Conservation (phyloP, 306 rosid species). For the Castanospermum australe region DNA sequence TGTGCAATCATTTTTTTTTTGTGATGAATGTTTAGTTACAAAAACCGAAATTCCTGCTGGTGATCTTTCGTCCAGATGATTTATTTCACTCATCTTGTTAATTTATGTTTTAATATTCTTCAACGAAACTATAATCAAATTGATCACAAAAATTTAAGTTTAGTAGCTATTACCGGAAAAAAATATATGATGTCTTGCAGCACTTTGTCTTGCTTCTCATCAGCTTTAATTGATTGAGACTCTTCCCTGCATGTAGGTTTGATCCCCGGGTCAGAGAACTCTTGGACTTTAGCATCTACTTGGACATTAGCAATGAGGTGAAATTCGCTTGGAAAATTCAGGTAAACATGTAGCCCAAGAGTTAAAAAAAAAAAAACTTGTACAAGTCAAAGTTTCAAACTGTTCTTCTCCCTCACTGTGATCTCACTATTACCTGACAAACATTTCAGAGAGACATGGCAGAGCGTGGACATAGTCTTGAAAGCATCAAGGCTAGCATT, state of each 20-base stretch:
- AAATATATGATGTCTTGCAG: background rate
- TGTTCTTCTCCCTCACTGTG: background rate
- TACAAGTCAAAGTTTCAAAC: background rate
- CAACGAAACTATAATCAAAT: background rate
- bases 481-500: conserved; percentile 98
- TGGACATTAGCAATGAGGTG: conserved; percentile 98
- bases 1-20: background rate
- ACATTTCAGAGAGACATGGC: conserved; percentile 93
- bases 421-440: conserved; percentile 16
- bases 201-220: conserved; percentile 7
- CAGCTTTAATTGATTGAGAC: background rate
- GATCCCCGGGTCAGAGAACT: conserved; percentile 89
- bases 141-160: background rate
- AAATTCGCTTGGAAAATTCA: conserved; percentile 99
- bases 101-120: background rate
- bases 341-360: conserved; percentile 42
- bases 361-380: background rate
- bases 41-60: too few relatives aligned
- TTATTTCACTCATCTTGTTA: background rate
- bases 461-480: conserved; percentile 98
- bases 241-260: conserved; percentile 50
- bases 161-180: background rate
- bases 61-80: too few relatives aligned
- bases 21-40: background rate
- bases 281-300: conserved; percentile 95